Evolutionary conservation across 2,329 filamentous ascomycete genomes (phyloP).

Genomic region (Knoxdaviesia capensis): DNA sequence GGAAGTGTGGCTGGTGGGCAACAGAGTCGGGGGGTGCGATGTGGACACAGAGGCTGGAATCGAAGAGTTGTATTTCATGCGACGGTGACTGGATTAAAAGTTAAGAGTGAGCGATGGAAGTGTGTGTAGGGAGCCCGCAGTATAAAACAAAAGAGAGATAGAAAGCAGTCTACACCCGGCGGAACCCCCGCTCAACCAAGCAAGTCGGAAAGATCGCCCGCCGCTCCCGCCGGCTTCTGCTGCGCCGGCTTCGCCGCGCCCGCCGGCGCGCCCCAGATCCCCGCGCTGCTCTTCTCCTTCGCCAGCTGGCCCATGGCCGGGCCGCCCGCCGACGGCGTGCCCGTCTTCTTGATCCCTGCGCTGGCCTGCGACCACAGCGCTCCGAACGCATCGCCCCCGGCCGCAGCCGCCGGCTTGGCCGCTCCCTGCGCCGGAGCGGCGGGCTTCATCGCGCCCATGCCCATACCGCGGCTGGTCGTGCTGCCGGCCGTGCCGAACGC

Average conservation of each 20-base stretch:
- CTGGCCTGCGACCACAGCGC: slow-evolving; percentile 65
- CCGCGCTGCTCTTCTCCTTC: slow-evolving; percentile 92
- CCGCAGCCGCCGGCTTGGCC: slow-evolving; percentile 26
- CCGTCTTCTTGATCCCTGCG: slow-evolving; percentile 53
- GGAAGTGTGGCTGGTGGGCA: too few relatives aligned
- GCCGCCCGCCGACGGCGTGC: slow-evolving; percentile 39
- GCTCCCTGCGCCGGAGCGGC: slow-evolving; percentile 22
- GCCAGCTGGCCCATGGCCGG: slow-evolving; percentile 82
- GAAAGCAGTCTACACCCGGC: not conserved
- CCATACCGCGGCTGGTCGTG: slow-evolving; percentile 15
- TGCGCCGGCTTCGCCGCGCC: slow-evolving; percentile 10
- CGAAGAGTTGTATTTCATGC: too few relatives aligned
- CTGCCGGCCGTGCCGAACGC: slow-evolving; percentile 10
- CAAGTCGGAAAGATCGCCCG: slow-evolving; percentile 25
- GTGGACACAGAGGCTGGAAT: too few relatives aligned
- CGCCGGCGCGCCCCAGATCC: slow-evolving; percentile 71
- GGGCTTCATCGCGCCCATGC: slow-evolving; percentile 26
- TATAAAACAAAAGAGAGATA: too few relatives aligned
- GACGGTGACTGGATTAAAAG: too few relatives aligned
- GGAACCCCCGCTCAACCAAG: slow-evolving; percentile 16
- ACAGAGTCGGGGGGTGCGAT: too few relatives aligned
- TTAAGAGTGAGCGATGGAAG: too few relatives aligned
- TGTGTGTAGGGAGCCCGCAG: too few relatives aligned
- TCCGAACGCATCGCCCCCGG: slow-evolving; percentile 72
- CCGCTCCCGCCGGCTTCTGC: slow-evolving; percentile 6